Percentiles rank a stretch among this genome's conserved stretches.
Evolutionary conservation across 2,329 filamentous ascomycete genomes (phyloP).

Genomic region (Amauroascus verrucosus): DNA sequence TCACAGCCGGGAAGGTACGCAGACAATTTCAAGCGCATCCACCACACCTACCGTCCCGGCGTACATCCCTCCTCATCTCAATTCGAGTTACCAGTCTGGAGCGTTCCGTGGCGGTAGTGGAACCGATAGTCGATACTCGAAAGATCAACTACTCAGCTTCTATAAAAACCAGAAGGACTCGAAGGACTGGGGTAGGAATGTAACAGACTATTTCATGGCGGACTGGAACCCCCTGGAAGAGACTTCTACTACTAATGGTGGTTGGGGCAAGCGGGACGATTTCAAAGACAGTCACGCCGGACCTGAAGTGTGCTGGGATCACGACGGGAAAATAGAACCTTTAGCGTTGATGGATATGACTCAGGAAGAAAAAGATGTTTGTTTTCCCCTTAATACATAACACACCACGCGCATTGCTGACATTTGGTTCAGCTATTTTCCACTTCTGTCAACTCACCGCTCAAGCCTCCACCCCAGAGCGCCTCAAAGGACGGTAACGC

Average conservation of each 20-base stretch:
- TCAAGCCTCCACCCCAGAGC: constrained; percentile 70
- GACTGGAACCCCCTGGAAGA: constrained; percentile 69
- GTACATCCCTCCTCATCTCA: constrained; percentile 54
- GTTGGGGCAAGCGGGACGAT: constrained; percentile 71
- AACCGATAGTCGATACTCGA: constrained; percentile 57
- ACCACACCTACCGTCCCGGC: constrained; percentile 36
- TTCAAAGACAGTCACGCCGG: constrained; percentile 63
- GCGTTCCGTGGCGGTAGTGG: constrained; percentile 45
- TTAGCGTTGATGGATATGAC: constrained; percentile 63
- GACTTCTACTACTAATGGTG: constrained; percentile 51
- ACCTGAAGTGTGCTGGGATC: constrained; percentile 88
- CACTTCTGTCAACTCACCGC: constrained; percentile 80
- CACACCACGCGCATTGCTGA: constrained; percentile 15
- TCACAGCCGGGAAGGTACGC: constrained; percentile 35
- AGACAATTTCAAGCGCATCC: constrained; percentile 30
- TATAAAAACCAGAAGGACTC: constrained; percentile 51
- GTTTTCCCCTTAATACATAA: constrained; percentile 17
- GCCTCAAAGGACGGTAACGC: constrained; percentile 44
- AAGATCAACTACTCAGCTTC: constrained; percentile 67
- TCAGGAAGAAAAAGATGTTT: constrained; percentile 55
- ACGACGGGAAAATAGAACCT: constrained; percentile 57
- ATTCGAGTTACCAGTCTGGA: constrained; percentile 39
- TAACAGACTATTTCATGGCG: constrained; percentile 59
- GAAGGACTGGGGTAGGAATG: constrained; percentile 47
- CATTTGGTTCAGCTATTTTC: constrained; percentile 55